Percentiles rank a stretch among this genome's conserved stretches.
Conservation (phyloP, 163 green algal species). For the Volvox carteri region DNA sequence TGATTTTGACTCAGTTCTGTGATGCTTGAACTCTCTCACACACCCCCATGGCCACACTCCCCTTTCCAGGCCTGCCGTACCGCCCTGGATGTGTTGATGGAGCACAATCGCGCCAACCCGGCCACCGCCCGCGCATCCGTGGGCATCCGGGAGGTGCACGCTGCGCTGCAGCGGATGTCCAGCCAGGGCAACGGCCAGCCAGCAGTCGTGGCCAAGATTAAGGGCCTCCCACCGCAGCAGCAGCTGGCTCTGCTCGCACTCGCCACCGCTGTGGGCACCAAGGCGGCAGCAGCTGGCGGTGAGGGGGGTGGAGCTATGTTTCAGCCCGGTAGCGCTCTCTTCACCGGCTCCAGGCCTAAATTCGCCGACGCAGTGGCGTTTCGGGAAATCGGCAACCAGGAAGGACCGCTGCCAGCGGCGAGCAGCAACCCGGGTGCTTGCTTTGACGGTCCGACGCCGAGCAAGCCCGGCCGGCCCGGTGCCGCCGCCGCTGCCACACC, state of each 20-base stretch:
- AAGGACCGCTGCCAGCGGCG: background rate
- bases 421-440: slow-evolving; percentile 33
- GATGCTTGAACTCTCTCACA: no score
- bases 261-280: slow-evolving; percentile 37
- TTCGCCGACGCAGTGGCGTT: slow-evolving; percentile 49
- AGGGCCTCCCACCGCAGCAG: slow-evolving; percentile 58
- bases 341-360: slow-evolving; percentile 44
- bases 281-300: slow-evolving; percentile 4
- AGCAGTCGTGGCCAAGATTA: slow-evolving; percentile 45
- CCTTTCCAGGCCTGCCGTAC: slow-evolving; percentile 54
- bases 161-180: slow-evolving; percentile 41
- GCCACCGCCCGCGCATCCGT: slow-evolving; percentile 16
- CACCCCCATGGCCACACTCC: no score
- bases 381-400: slow-evolving; percentile 47
- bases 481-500: slow-evolving; percentile 13
- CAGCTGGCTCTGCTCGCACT: slow-evolving; percentile 57
- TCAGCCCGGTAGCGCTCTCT: slow-evolving; percentile 13
- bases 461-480: slow-evolving; percentile 20
- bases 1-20: no score
- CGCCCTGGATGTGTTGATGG: slow-evolving; percentile 64
- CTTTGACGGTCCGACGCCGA: slow-evolving; percentile 43
- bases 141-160: slow-evolving; percentile 47
- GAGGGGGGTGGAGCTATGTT: slow-evolving; percentile 8
- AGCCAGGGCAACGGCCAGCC: slow-evolving; percentile 32
- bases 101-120: slow-evolving; percentile 24